phyloP scores from a whole-genome alignment of 2,329 filamentous ascomycete genomes.

The Nemania sp. region DNA sequence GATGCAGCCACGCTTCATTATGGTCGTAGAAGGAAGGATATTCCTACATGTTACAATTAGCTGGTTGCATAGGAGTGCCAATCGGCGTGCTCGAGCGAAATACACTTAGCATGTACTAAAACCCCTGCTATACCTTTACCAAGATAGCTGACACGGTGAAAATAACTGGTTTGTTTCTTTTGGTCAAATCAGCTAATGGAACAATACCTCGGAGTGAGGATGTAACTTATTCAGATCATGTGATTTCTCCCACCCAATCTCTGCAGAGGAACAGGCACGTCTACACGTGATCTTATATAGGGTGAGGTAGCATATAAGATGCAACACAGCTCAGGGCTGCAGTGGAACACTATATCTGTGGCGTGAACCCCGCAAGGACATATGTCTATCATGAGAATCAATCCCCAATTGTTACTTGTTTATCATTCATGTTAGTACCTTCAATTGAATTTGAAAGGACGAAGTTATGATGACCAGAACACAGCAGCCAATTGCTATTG shows the following conservation, averaged over 20 bases:
- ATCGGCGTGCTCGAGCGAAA: neutral
- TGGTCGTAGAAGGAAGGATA: too few species aligned
- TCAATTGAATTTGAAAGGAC: neutral
- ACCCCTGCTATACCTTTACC: neutral
- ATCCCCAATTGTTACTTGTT: neutral
- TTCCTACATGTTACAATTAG: neutral
- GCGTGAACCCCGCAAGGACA: conserved; percentile 15
- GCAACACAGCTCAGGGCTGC: neutral
- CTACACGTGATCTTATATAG: conserved; percentile 6
- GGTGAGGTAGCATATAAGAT: neutral
- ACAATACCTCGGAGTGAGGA: too few species aligned
- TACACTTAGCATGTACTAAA: neutral
- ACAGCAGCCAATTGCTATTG: conserved; percentile 18
- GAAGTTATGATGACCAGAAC: conserved; percentile 6
- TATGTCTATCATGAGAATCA: neutral
- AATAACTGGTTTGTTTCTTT: too few species aligned
- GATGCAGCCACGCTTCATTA: too few species aligned
- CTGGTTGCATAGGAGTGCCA: neutral
- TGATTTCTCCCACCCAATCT: conserved; percentile 14
- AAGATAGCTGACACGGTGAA: too few species aligned
- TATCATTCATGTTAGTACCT: neutral
- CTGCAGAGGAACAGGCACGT: neutral
- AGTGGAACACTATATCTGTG: neutral
- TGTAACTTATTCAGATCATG: conserved; percentile 12
- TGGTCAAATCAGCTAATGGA: too few species aligned